phyloP scores from a whole-genome alignment of 352 stramenopile species.

The Plasmopara muralis region DNA sequence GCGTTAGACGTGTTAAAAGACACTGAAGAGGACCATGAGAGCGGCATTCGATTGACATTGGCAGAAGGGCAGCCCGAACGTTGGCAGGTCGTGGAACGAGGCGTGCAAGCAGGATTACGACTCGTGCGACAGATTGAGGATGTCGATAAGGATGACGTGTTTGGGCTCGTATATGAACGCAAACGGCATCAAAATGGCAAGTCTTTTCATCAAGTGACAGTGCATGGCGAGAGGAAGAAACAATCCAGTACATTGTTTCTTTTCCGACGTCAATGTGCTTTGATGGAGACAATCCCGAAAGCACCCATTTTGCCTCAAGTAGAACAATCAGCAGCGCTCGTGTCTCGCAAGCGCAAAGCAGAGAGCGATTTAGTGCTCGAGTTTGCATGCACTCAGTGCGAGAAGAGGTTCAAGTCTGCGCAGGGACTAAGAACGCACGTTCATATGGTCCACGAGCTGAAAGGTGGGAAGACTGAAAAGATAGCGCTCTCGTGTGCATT shows the following conservation, averaged over 20 bases:
- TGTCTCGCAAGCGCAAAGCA: constrained; percentile 35
- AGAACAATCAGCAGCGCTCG: neutral
- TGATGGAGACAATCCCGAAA: too few species aligned
- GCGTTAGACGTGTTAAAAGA: constrained; percentile 37
- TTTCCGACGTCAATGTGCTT: constrained; percentile 22
- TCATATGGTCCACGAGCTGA: constrained; percentile 81
- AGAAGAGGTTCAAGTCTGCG: constrained; percentile 57
- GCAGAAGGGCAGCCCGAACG: constrained; percentile 68
- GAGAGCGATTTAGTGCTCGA: constrained; percentile 19
- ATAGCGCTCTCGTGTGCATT: constrained; percentile 31
- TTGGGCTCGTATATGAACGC: constrained; percentile 55
- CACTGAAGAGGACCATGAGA: constrained; percentile 8
- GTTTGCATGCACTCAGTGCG: constrained; percentile 47
- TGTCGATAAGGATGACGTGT: constrained; percentile 31
- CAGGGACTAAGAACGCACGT: constrained; percentile 73
- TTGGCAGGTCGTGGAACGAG: constrained; percentile 64
- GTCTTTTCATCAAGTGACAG: constrained; percentile 73
- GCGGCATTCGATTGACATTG: constrained; percentile 56
- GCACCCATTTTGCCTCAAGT: neutral
- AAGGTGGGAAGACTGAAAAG: constrained; percentile 15
- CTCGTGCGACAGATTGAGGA: constrained; percentile 45
- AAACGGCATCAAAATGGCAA: constrained; percentile 86
- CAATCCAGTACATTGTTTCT: constrained; percentile 67
- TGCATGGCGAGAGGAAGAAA: constrained; percentile 60
- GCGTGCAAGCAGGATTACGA: constrained; percentile 29